Conservation (phyloP, 306 rosid species). For the Corylus heterophylla region DNA sequence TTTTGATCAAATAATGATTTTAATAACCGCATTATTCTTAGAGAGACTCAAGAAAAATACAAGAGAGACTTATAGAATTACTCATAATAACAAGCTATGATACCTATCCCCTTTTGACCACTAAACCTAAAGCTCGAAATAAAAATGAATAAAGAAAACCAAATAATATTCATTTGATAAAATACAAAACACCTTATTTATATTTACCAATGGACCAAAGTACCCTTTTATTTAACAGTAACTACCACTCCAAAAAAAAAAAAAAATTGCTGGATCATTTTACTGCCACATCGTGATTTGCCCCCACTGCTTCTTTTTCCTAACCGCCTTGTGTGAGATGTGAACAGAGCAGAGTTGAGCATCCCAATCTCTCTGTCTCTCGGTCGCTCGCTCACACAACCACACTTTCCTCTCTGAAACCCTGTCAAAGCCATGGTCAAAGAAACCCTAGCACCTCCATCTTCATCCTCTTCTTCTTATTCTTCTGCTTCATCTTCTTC, state of each 20-base stretch:
- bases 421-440: neutral
- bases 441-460: neutral
- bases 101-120: too few species aligned
- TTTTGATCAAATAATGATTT: too few species aligned
- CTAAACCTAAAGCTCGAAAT: too few species aligned
- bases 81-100: too few species aligned
- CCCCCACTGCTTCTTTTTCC: neutral
- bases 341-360: neutral
- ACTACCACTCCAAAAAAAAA: too few species aligned
- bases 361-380: neutral
- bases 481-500: neutral
- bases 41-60: too few species aligned
- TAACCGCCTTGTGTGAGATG: slow-evolving; percentile 12
- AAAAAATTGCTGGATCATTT: neutral
- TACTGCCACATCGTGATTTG: neutral
- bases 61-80: too few species aligned
- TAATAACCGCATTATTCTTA: too few species aligned
- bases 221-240: neutral
- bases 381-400: neutral
- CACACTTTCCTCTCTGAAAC: too few species aligned
- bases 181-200: neutral
- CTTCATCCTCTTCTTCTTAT: neutral
- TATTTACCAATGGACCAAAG: neutral
- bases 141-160: too few species aligned
- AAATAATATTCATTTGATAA: too few species aligned